Conservation (phyloP, 768 basidiomycete genomes). For the Mycena epipterygia region DNA sequence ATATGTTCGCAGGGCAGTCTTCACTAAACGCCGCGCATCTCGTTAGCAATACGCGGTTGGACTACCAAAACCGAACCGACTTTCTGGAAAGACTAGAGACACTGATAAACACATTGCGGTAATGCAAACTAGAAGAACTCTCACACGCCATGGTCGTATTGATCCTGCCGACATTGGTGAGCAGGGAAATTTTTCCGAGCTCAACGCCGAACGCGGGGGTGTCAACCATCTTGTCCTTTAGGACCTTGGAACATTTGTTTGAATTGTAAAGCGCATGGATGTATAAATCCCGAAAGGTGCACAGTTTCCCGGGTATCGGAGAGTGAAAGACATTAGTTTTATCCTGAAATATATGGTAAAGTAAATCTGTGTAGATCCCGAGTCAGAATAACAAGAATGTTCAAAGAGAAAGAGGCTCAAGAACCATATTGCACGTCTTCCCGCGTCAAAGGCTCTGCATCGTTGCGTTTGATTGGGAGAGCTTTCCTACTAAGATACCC, state of each 20-base stretch:
- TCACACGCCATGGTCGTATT: constrained; percentile 93
- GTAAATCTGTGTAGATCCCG: constrained; percentile 60
- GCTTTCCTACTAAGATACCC: constrained; percentile 78
- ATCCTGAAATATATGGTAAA: constrained; percentile 84
- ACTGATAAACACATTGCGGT: constrained; percentile 32
- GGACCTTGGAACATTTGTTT: constrained; percentile 87
- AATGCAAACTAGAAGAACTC: constrained; percentile 42
- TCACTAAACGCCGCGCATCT: constrained; percentile 57
- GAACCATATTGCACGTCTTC: constrained; percentile 84
- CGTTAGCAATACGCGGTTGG: neutral
- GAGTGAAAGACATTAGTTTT: constrained; percentile 77
- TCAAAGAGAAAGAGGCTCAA: neutral
- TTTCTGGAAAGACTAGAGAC: constrained; percentile 86
- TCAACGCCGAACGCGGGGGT: constrained; percentile 83
- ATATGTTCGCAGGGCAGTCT: constrained; percentile 89
- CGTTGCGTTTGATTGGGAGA: constrained; percentile 84
- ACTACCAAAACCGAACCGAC: neutral
- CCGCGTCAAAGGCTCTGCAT: constrained; percentile 86
- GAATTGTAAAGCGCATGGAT: constrained; percentile 85
- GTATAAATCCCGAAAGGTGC: constrained; percentile 88
- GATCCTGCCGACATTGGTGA: constrained; percentile 92
- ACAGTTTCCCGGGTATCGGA: constrained; percentile 62
- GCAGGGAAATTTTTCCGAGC: constrained; percentile 84
- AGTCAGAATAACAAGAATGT: constrained; percentile 12
- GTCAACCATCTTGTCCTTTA: constrained; percentile 90